These are phyloP conservation scores for Reutealis trisperma DNA, from an alignment of 345 rosid species.

Conservation along the genomic window DNA sequence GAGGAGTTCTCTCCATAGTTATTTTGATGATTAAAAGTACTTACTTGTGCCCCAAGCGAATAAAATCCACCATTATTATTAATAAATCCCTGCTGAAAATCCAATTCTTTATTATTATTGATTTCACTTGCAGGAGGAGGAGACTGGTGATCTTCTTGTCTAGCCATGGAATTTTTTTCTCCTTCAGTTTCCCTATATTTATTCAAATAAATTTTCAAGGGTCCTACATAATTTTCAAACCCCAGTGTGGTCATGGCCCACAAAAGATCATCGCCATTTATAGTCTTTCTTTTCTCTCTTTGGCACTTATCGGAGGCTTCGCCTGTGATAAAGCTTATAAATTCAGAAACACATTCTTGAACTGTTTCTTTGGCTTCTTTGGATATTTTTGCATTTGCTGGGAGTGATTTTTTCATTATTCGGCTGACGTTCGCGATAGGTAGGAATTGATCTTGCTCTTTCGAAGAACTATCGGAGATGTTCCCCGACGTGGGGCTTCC, in stretches of 20 bases:
- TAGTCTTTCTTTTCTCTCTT: conserved; percentile 33
- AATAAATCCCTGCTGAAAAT: neutral
- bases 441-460: conserved; percentile 30
- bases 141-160: conserved; percentile 12
- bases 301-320: conserved; percentile 36
- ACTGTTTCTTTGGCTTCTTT: conserved; percentile 34
- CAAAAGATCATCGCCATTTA: conserved; percentile 31
- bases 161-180: conserved; percentile 22
- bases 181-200: conserved; percentile 27
- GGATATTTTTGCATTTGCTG: conserved; percentile 32
- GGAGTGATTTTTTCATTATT: conserved; percentile 32
- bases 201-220: conserved; percentile 26
- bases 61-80: conserved; percentile 26
- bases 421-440: conserved; percentile 36
- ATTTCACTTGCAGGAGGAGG: neutral
- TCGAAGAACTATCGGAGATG: conserved; percentile 38
- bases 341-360: conserved; percentile 35
- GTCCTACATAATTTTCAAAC: conserved; percentile 26
- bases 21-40: neutral
- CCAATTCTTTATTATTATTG: too few species aligned
- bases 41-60: conserved; percentile 34
- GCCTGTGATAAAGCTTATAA: conserved; percentile 34
- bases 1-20: conserved; percentile 15
- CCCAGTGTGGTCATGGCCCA: conserved; percentile 34
- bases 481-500: conserved; percentile 47